Percentiles rank a stretch among this genome's conserved stretches.
These are phyloP conservation scores for Gautieria morchelliformis DNA, from an alignment of 768 basidiomycete species.

Conservation along the genomic window DNA sequence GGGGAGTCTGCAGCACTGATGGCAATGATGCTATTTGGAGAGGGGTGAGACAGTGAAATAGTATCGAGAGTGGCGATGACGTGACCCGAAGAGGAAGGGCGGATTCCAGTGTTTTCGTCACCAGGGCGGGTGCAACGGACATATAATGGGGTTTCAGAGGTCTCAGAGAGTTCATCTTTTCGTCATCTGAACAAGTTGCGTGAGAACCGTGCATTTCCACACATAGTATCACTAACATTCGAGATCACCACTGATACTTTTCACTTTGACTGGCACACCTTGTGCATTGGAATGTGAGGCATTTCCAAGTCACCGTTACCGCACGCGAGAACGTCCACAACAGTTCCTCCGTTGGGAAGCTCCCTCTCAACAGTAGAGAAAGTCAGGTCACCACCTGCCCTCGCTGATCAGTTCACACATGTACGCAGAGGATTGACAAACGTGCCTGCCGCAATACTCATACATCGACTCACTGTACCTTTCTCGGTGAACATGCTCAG, in stretches of 20 bases:
- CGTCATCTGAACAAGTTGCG: constrained; percentile 42
- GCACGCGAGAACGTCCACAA: constrained; percentile 57
- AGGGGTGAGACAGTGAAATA: constrained; percentile 33
- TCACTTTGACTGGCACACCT: constrained; percentile 60
- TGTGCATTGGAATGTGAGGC: constrained; percentile 60
- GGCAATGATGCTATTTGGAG: constrained; percentile 22
- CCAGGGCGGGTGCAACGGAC: constrained; percentile 43
- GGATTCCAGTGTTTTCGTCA: not conserved
- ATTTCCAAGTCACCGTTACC: constrained; percentile 72
- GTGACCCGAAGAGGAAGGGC: constrained; percentile 46
- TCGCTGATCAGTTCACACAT: not conserved
- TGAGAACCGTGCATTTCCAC: not conserved
- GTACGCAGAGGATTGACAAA: constrained; percentile 2
- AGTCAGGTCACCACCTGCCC: constrained; percentile 61
- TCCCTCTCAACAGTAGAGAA: constrained; percentile 66
- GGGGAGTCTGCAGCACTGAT: not conserved
- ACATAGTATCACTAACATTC: constrained; percentile 53
- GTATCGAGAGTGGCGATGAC: constrained; percentile 68
- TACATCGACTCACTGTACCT: constrained; percentile 48
- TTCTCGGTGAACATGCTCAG: constrained; percentile 47
- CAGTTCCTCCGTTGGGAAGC: constrained; percentile 18
- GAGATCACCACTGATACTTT: constrained; percentile 70
- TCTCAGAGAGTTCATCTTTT: constrained; percentile 45
- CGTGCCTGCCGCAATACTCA: constrained; percentile 56
- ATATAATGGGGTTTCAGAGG: constrained; percentile 56